A percentile compares a stretch with the other conserved stretches of the same genome.
These are phyloP conservation scores for Aspergillus sp. DNA, from an alignment of 2,329 filamentous ascomycete species.

Conservation along the genomic window DNA sequence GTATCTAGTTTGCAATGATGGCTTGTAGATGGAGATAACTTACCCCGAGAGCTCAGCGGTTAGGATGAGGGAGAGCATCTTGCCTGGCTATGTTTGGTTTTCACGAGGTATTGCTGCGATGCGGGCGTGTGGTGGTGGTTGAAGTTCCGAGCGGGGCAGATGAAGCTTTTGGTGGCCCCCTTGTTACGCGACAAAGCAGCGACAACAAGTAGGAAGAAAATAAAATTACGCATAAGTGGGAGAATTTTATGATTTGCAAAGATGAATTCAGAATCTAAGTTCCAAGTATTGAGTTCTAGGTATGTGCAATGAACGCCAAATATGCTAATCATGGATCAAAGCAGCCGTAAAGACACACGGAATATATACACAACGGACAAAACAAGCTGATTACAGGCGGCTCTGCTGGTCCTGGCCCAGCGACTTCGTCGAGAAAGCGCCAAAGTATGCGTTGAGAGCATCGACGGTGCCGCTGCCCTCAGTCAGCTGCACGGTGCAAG, in stretches of 20 bases:
- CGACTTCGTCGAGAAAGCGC: conserved; percentile 68
- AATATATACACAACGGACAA: conserved; percentile 15
- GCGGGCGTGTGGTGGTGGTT: not conserved
- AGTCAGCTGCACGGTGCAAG: conserved; percentile 71
- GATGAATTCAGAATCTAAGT: conserved; percentile 3
- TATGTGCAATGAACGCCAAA: conserved; percentile 17
- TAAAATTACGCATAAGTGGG: not conserved
- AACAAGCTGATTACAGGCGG: conserved; percentile 33
- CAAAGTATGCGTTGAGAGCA: conserved; percentile 82
- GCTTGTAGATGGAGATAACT: conserved; percentile 14
- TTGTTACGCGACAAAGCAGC: not conserved
- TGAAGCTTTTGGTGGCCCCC: conserved; percentile 10
- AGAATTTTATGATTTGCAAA: not conserved
- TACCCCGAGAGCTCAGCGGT: conserved; percentile 45
- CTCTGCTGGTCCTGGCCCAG: conserved; percentile 41
- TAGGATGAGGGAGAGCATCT: conserved; percentile 47
- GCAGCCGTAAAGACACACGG: not conserved
- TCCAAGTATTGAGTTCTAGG: conserved; percentile 6
- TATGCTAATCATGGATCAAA: conserved; percentile 17
- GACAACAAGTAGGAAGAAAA: not conserved
- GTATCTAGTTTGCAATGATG: no score
- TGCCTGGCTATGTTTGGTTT: not conserved
- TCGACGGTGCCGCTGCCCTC: conserved; percentile 81
- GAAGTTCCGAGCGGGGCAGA: conserved; percentile 21
- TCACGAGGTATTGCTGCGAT: conserved; percentile 3